Percentiles rank a stretch among this genome's conserved stretches.
These are phyloP conservation scores for Fraxinus anomala DNA, from an alignment of 257 asterid species.

Conservation along the genomic window DNA sequence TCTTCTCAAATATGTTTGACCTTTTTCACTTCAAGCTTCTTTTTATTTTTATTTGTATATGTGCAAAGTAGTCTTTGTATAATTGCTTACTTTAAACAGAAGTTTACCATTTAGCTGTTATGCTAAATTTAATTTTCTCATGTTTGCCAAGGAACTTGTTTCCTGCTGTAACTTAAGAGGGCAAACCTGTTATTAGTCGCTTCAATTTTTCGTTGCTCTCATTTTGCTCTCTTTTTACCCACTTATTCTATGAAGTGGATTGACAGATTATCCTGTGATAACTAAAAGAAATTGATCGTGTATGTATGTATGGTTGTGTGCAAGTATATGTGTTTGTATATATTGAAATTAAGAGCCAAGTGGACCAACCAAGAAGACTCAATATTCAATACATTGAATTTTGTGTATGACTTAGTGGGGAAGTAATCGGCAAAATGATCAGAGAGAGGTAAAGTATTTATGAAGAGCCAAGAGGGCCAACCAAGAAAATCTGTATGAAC, in stretches of 20 bases:
- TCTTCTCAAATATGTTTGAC: constrained; percentile 30
- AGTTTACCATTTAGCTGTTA: background rate
- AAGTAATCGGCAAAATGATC: background rate
- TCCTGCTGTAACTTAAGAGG: constrained; percentile 6
- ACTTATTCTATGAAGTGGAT: background rate
- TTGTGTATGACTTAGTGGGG: background rate
- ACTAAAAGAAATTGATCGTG: background rate
- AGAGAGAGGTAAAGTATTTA: background rate
- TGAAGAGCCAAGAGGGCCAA: background rate
- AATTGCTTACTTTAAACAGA: constrained; percentile 3
- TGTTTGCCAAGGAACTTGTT: constrained; percentile 22
- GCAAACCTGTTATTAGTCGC: background rate
- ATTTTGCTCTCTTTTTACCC: background rate
- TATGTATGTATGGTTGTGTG: background rate
- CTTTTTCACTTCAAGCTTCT: constrained; percentile 9
- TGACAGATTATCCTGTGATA: background rate
- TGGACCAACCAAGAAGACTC: background rate
- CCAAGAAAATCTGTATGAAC: background rate
- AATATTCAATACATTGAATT: background rate
- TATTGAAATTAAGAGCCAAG: background rate
- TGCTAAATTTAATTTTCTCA: background rate
- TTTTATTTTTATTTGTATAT: constrained; percentile 1
- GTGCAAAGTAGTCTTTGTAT: constrained; percentile 13
- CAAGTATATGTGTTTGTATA: background rate
- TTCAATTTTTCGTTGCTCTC: background rate